phyloP scores from a whole-genome alignment of 768 basidiomycete genomes.

The Mycena filopes region DNA sequence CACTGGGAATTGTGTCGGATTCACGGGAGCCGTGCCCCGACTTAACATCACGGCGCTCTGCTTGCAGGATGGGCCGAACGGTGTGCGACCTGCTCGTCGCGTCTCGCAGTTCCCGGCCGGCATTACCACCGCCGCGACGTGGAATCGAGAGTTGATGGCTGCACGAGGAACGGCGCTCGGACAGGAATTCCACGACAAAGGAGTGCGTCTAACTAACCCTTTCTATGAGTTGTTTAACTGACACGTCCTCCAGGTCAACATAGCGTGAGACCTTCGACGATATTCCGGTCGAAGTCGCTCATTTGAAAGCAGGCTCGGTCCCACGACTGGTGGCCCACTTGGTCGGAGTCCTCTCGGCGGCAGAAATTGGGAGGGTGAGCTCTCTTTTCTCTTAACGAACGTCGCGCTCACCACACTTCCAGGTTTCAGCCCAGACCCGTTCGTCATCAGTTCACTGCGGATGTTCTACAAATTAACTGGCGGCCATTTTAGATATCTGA shows the following conservation, averaged over 20 bases:
- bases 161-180: constrained; percentile 12
- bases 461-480: background rate
- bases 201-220: background rate
- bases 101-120: constrained; percentile 22
- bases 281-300: background rate
- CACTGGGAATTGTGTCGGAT: constrained; percentile 21
- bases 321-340: constrained; percentile 16
- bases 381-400: too few relatives aligned
- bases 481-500: constrained; percentile 15
- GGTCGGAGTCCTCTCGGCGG: constrained; percentile 7
- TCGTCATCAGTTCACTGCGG: background rate
- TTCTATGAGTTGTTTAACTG: background rate
- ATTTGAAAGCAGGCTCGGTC: constrained; percentile 12
- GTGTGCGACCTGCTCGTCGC: constrained; percentile 18
- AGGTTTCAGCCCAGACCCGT: constrained; percentile 26
- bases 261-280: constrained; percentile 4
- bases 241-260: constrained; percentile 16
- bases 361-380: constrained; percentile 22
- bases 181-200: constrained; percentile 24
- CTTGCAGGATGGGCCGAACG: constrained; percentile 18
- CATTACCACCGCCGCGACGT: constrained; percentile 17
- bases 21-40: constrained; percentile 20
- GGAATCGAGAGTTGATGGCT: constrained; percentile 23
- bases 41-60: constrained; percentile 6
- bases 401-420: too few relatives aligned